Evolutionary conservation across 2,329 filamentous ascomycete genomes (phyloP), one percentile per base, ranked within the genome.

Genomic region (Apiospora hydei): DNA sequence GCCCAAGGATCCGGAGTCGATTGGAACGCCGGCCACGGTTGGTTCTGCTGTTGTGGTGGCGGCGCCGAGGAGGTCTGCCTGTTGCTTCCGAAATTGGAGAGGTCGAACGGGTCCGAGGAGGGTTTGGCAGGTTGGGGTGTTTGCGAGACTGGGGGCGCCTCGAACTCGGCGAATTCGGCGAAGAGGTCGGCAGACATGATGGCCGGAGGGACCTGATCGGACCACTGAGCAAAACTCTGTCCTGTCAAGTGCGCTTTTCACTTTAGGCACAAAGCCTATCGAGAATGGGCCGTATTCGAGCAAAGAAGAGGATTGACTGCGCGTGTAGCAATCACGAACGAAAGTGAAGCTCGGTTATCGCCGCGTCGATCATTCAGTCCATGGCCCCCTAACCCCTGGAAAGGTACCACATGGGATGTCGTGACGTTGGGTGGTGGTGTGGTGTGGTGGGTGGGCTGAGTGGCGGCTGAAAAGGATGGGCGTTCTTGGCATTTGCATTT

Each of bases 181-280:
- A 92, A 90, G 72, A 92, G 86, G 80, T 92, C 89, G 74, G 89
- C 88, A 76, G 90, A 92, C 90, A 92, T 92, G 73, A 47, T 75
- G 34, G 34, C 57, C 57, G 18, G 57, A 34, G 21, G 21, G 41
- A 38, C 57, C 57, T 34, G 34, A n/a, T 64, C 34, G 21, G 14
- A 14, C 57, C 34, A 21, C 34, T 10, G 34, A 64, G n/a, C 57
- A 34, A 64, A 64, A 38, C 53, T 61, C 30, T 61, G 53, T 61
- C 53, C 53, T 61, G 53, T 11, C 53, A 38, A 38, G 30, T 61
- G 53, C 34, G 51, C 51, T 57, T 61, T 38, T 61, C 30, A 21
- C 53, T 61, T 61, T 38, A 30, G 30, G 53, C 30, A 61, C 53
- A 21, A 61, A 38, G 30, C 14, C 30, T 61, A 38, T 61, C 16